Evolutionary conservation across 768 basidiomycete species (phyloP).

Genomic region (Psilocybe subaeruginosa): DNA sequence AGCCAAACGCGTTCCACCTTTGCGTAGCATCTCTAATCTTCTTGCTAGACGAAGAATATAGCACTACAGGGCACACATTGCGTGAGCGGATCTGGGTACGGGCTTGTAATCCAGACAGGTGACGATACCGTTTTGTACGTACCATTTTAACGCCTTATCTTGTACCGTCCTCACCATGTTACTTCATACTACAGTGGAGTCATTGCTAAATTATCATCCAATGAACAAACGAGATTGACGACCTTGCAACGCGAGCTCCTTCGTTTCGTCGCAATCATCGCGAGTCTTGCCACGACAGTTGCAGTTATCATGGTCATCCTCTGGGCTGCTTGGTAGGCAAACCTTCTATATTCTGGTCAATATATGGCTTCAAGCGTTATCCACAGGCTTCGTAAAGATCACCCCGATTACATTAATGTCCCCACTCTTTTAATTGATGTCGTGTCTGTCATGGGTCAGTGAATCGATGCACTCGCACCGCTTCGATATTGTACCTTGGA

Average conservation of each 20-base stretch:
- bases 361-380: not conserved
- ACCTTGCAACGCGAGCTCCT: conserved; percentile 58
- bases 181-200: conserved; percentile 28
- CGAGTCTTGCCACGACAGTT: conserved; percentile 42
- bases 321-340: conserved; percentile 38
- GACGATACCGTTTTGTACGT: conserved; percentile 49
- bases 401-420: conserved; percentile 49
- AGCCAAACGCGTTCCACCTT: conserved; percentile 11
- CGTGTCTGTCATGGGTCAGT: conserved; percentile 53
- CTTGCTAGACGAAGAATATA: conserved; percentile 53
- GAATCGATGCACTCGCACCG: conserved; percentile 6
- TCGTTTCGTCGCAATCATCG: conserved; percentile 57
- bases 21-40: conserved; percentile 21
- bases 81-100: conserved; percentile 49
- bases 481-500: not conserved
- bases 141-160: not conserved
- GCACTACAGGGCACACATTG: conserved; percentile 61
- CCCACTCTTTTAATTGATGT: conserved; percentile 56
- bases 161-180: not conserved
- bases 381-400: conserved; percentile 41
- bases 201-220: conserved; percentile 40
- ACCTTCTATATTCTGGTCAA: not conserved
- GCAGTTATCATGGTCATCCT: conserved; percentile 52
- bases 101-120: conserved; percentile 51
- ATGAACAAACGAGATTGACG: conserved; percentile 38